Evolutionary conservation across 1,284 basidiomycete genomes (phyloP), one percentile per base, ranked within the genome.

Genomic region (Apiotrichum siamense): DNA sequence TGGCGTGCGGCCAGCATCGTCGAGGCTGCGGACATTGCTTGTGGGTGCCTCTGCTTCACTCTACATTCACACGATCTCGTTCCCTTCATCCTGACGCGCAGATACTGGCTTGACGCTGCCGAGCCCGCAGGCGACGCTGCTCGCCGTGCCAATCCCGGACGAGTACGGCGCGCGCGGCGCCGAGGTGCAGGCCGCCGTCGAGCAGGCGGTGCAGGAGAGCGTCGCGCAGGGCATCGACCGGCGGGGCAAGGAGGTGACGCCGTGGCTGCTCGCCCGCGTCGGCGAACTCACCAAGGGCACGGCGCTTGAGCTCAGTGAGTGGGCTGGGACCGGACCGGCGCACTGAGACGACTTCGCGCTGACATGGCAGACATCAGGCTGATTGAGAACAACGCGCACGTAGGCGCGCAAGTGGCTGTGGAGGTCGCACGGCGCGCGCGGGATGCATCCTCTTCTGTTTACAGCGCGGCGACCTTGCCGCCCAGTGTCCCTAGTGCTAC

Each of bases 71-170:
- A n/a, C 39, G 17, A 15, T 3, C 6, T n/a, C 17, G 20, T 21
- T 21, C 7, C 18, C 18, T 21, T 20, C 10, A 2, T 7, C 37
- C 51, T 53, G 42, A 49, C 47, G 0, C n/a, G 15, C 37, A 73
- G 70, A 74, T 51, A 63, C 68, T 4, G 64, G 63, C 23, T 62
- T 74, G 4, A 63, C 64, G 20, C 64, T 75, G 1, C 73, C 73
- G 0, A 54, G 51, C 1, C 68, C 73, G 1, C 58, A 69, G 13
- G 52, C 65, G 26, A 84, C 81, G 7, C 72, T 98, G 4, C 85
- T 98, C 57, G 91, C 85, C 12, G 89, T 88, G 2, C 94, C 96
- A 2, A 97, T 98, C 48, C 96, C 94, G 0, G 77, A 81, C 43
- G 76, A 85, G 55, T 84, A 85, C 63, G 83, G 89, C 62, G 74